A percentile compares a stretch with the other conserved stretches of the same genome.
phyloP scores from a whole-genome alignment of 164 flowering plant species.

The Vitis amurensis region DNA sequence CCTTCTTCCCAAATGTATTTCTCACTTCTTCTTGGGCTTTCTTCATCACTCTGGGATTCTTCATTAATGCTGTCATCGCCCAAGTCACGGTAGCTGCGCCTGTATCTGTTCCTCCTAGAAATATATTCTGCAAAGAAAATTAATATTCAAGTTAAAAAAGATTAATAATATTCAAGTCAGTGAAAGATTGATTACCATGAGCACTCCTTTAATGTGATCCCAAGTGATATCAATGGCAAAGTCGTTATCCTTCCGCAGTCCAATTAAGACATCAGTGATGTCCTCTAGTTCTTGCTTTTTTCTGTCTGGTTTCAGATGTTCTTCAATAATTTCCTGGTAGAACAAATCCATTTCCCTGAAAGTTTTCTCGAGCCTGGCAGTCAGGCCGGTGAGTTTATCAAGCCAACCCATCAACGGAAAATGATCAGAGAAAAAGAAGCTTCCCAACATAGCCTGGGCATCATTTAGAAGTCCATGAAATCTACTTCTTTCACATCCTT shows the following conservation, averaged over 20 bases:
- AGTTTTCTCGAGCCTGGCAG: conserved; percentile 4
- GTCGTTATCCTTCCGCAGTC: conserved; percentile 2
- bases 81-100: no score
- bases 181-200: conserved; percentile 14
- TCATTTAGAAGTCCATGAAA: conserved; percentile 9
- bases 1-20: conserved; percentile 4
- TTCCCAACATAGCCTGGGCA: conserved; percentile 5
- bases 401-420: conserved; percentile 18
- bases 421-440: conserved; percentile 7
- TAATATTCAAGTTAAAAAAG: no score
- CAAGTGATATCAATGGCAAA: conserved; percentile 11
- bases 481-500: background rate
- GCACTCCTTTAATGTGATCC: conserved; percentile 22
- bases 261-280: conserved; percentile 13
- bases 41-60: conserved; percentile 18
- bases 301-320: conserved; percentile 11
- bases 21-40: conserved; percentile 26
- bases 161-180: no score
- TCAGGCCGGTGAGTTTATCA: conserved; percentile 11
- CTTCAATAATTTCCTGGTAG: conserved; percentile 17
- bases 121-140: background rate
- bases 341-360: conserved; percentile 8
- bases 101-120: no score
- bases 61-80: conserved; percentile 13
- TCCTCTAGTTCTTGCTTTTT: conserved; percentile 12